Percentiles rank a stretch among this genome's conserved stretches.
These are phyloP conservation scores for Camellia granthamiana DNA, from an alignment of 148 eudicot species.

Conservation along the genomic window DNA sequence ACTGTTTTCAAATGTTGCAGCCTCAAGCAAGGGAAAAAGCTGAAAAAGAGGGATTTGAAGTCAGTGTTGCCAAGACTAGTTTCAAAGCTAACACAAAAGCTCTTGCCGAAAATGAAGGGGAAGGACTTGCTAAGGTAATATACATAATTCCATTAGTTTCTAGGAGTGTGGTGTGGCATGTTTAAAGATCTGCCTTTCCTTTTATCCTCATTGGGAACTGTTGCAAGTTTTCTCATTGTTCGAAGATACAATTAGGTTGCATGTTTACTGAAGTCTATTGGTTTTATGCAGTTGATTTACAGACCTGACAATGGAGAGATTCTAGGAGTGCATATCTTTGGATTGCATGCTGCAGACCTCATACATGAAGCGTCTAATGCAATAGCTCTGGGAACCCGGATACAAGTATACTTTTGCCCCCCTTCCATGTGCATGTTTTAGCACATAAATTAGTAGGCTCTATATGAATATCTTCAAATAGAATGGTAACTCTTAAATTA, in stretches of 20 bases:
- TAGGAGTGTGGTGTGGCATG: neutral
- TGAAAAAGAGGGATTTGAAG: conserved; percentile 86
- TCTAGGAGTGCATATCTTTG: conserved; percentile 98
- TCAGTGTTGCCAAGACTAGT: conserved; percentile 89
- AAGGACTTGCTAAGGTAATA: conserved; percentile 94
- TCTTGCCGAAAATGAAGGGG: conserved; percentile 99
- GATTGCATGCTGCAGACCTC: conserved; percentile 98
- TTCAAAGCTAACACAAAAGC: conserved; percentile 99
- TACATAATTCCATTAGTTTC: conserved; percentile 6
- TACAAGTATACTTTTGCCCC: conserved; percentile 50
- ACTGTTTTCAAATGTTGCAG: conserved; percentile 35
- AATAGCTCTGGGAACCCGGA: conserved; percentile 82
- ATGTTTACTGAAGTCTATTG: neutral
- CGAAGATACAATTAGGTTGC: neutral
- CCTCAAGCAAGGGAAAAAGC: conserved; percentile 98
- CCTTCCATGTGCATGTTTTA: too few relatives aligned
- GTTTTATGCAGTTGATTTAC: conserved; percentile 73
- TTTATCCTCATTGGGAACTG: neutral
- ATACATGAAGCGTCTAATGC: conserved; percentile 99
- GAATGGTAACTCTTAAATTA: neutral
- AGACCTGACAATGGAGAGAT: conserved; percentile 99
- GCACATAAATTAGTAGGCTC: neutral
- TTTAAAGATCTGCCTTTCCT: neutral
- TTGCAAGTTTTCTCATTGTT: neutral
- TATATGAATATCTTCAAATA: neutral